These are phyloP conservation scores for Alternaria rosae DNA, from an alignment of 2,329 filamentous ascomycete species.

Conservation along the genomic window DNA sequence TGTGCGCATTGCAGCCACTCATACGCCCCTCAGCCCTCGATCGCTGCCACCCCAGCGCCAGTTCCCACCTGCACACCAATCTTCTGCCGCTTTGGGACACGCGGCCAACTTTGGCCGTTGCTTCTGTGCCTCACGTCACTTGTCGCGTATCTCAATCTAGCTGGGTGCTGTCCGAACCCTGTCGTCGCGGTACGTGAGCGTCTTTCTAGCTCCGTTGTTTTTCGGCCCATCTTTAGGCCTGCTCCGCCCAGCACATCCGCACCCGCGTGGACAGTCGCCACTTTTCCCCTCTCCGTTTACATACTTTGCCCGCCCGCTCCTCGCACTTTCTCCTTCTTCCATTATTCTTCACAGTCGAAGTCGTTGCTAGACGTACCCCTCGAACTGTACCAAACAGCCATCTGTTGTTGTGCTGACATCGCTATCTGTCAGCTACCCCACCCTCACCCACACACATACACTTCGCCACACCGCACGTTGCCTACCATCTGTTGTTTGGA, in stretches of 20 bases:
- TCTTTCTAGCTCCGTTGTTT: slow-evolving; percentile 27
- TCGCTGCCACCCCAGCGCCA: slow-evolving; percentile 21
- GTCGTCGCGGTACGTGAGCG: slow-evolving; percentile 23
- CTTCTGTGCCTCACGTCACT: slow-evolving; percentile 23
- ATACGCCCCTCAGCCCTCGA: slow-evolving; percentile 15
- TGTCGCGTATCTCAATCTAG: slow-evolving; percentile 29
- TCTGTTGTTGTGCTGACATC: slow-evolving; percentile 7
- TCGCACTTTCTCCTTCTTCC: slow-evolving; percentile 13
- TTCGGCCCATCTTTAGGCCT: slow-evolving; percentile 38
- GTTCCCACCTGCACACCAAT: slow-evolving; percentile 15
- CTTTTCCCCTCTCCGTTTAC: slow-evolving; percentile 30
- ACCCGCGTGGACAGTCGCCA: slow-evolving; percentile 32
- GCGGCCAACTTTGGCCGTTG: slow-evolving; percentile 12
- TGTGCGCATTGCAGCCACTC: slow-evolving; percentile 23
- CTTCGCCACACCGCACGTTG: slow-evolving; percentile 14
- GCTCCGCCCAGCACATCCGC: slow-evolving; percentile 28
- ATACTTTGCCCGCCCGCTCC: slow-evolving; percentile 16
- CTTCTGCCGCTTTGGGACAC: slow-evolving; percentile 10
- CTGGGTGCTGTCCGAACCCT: slow-evolving; percentile 24
- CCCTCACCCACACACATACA: slow-evolving; percentile 18
- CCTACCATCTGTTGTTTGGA: background rate
- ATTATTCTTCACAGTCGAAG: slow-evolving; percentile 23
- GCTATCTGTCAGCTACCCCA: slow-evolving; percentile 12
- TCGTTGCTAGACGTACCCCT: slow-evolving; percentile 30
- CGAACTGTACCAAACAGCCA: slow-evolving; percentile 12